Evolutionary conservation across 208 protist species (phyloP), one percentile per base, ranked within the genome.

Genomic region (Angomonas ambiguus): DNA sequence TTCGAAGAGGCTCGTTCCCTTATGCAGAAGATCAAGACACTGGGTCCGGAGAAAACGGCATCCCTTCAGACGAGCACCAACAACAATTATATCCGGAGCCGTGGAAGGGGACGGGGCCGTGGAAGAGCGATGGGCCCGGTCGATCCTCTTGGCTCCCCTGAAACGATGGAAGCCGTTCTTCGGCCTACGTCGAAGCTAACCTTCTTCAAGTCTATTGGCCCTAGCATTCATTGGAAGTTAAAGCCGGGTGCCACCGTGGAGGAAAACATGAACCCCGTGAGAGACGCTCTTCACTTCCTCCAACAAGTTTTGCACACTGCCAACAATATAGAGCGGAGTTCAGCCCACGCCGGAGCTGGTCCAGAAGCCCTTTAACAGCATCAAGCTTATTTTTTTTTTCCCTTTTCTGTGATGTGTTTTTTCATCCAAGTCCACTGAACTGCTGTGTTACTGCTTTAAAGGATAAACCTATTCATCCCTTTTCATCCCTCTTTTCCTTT

Each of bases 211-310:
- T 90, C 83, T 2, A 78, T 80, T 61, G 83, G 83, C 24, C 85
- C 79, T 0, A 87, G 75, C 0, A 80, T 94, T 57, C 88, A 94
- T 66, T 94, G 88, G 85, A 91, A 91, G 72, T 69, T 92, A 41
- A 76, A 79, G 0, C 82, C 80, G 8, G 82, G 77, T 42, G 71
- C 67, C 56, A 85, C 71, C 32, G 63, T 82, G 0, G 80, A 88
- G 73, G 81, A 92, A 57, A 92, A 92, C 71, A 77, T 92, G 56
- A 77, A 80, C 22, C 88, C 88, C 0, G 78, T 94, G 60, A 79
- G 78, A 13, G 83, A 94, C 72, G 88, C 88, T 20, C 75, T 94
- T 25, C 79, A 72, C 11, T 94, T 94, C 57, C 65, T 85, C 35
- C 80, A 90, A 58, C 80, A 85, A 68, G 85, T 94, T 45, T 75